Conservation (phyloP, 805 yeast species). For the Kluyveromyces nonfermentans region DNA sequence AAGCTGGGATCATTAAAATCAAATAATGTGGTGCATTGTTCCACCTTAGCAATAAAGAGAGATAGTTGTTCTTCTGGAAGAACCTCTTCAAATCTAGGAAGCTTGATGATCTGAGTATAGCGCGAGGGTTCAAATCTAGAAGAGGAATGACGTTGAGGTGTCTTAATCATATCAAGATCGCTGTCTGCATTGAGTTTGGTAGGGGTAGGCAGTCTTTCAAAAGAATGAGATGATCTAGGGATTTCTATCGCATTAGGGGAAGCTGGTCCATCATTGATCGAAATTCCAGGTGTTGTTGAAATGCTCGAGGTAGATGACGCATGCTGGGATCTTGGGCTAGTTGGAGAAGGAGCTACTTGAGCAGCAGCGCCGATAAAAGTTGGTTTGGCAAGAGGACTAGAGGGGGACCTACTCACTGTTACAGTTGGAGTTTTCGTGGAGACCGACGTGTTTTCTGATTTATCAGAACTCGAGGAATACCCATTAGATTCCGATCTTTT, state of each 20-base stretch:
- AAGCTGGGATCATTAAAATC: constrained; percentile 90
- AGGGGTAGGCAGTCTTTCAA: constrained; percentile 51
- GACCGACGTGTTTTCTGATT: not conserved
- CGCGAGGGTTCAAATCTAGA: constrained; percentile 80
- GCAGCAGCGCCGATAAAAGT: constrained; percentile 22
- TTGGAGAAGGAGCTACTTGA: constrained; percentile 14
- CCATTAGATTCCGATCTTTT: constrained; percentile 1
- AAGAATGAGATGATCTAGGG: constrained; percentile 39
- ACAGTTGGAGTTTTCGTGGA: constrained; percentile 11
- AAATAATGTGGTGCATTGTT: constrained; percentile 90
- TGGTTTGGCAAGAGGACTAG: constrained; percentile 12
- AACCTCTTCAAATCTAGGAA: constrained; percentile 85
- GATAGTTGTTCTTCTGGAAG: constrained; percentile 64
- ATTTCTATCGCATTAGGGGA: constrained; percentile 26
- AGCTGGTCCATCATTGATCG: constrained; percentile 12
- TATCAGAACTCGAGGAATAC: not conserved
- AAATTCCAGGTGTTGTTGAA: constrained; percentile 9
- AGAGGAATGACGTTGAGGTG: constrained; percentile 87
- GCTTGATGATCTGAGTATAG: constrained; percentile 54
- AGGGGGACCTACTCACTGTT: constrained; percentile 9
- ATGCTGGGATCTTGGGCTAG: constrained; percentile 9
- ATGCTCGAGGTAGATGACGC: constrained; percentile 7
- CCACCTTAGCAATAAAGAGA: constrained; percentile 77
- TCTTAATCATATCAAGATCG: constrained; percentile 71
- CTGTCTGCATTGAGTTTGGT: constrained; percentile 46